These are phyloP conservation scores for Suillus cothurnatus DNA, from an alignment of 768 basidiomycete species.

Conservation along the genomic window DNA sequence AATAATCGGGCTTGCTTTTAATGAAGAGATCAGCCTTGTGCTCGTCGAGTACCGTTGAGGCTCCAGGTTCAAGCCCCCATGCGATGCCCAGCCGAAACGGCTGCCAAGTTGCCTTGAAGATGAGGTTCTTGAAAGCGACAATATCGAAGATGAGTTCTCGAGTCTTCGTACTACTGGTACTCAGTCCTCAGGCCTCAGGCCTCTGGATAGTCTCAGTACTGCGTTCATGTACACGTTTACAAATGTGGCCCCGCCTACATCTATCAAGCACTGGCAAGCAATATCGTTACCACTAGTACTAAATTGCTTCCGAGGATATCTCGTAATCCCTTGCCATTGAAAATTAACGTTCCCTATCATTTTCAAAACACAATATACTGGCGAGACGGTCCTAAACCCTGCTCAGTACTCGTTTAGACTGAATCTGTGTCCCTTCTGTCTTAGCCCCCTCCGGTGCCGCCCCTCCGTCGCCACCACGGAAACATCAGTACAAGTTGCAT, in stretches of 20 bases:
- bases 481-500: neutral
- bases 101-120: neutral
- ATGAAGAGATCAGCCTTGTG: neutral
- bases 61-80: neutral
- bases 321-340: neutral
- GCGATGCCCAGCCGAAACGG: neutral
- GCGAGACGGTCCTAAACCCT: neutral
- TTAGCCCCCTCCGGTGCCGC: neutral
- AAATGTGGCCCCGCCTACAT: neutral
- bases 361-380: neutral
- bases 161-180: neutral
- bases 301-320: neutral
- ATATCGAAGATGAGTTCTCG: neutral
- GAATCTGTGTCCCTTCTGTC: neutral
- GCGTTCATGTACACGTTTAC: neutral
- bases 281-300: neutral
- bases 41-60: neutral
- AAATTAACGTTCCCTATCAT: neutral
- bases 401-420: neutral
- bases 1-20: neutral
- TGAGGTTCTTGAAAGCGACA: neutral
- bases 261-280: too few species aligned
- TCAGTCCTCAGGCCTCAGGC: too few species aligned
- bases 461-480: neutral
- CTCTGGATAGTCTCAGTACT: neutral